These are phyloP conservation scores for Brassica nigra DNA, from an alignment of 345 rosid species.

Conservation along the genomic window DNA sequence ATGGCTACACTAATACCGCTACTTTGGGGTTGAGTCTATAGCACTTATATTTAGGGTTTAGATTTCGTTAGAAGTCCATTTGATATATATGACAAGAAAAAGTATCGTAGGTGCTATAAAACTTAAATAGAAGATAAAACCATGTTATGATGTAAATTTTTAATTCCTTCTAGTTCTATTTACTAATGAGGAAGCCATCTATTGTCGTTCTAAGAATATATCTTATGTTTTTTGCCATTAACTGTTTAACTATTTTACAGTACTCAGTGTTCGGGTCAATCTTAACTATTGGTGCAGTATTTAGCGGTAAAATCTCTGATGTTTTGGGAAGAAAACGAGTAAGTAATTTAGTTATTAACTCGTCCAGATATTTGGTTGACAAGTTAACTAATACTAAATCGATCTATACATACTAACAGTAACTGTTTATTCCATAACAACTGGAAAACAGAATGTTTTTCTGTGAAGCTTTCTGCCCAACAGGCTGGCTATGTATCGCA, in stretches of 20 bases:
- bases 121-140: neutral
- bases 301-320: slow-evolving; percentile 39
- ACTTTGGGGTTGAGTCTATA: neutral
- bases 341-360: neutral
- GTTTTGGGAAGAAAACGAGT: slow-evolving; percentile 36
- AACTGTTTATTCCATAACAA: neutral
- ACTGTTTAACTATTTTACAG: slow-evolving; percentile 7
- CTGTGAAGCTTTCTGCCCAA: slow-evolving; percentile 46
- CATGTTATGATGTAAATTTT: neutral
- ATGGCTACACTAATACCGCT: too few relatives aligned
- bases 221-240: neutral
- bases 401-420: neutral
- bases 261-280: slow-evolving; percentile 43
- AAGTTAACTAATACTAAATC: slow-evolving; percentile 3
- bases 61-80: neutral
- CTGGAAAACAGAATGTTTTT: slow-evolving; percentile 56
- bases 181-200: neutral
- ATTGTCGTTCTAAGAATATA: neutral
- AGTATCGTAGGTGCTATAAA: neutral
- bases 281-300: slow-evolving; percentile 36
- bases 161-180: neutral
- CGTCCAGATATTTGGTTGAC: neutral
- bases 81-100: neutral
- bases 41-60: neutral
- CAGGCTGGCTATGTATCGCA: slow-evolving; percentile 61